Evolutionary conservation across 2,329 filamentous ascomycete genomes (phyloP), one percentile per base, ranked within the genome.

Genomic region (Fusarium sp.): DNA sequence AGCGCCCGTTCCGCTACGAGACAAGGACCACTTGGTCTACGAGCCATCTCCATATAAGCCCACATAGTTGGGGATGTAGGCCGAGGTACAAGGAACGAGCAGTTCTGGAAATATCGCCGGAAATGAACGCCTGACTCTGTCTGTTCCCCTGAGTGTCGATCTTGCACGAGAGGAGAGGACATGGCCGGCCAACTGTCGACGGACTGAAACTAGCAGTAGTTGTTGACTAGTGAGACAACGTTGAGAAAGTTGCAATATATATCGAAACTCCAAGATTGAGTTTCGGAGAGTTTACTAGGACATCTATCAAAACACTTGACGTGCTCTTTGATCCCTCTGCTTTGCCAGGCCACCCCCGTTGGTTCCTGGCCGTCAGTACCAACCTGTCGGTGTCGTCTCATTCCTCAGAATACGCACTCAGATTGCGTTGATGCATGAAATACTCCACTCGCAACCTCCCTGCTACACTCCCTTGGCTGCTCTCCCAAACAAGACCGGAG

Each of bases 241-340:
- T 32, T 31, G 11, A 29, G 27, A 29, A 9, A 25, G 23, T 8
- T 25, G 3, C 27, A 29, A 29, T 29, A 10, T 29, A 29, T 10
- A 29, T 29, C 11, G 11, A 29, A 13, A 29, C 7, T 29, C 27
- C 13, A 23, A 3, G 14, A 49, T 58, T 59, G 56, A 59, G 54
- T 59, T 58, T 55, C 53, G 60, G 59, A 27, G 33, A 36, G 36
- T 56, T 48, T 23, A 21, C 52, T 14, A 58, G 57, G 45, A 35
- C 31, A 32, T 10, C 33, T 10, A 10, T 37, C 51, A 6, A 49
- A 59, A 48, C 57, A 39, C 6, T 25, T 53, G 44, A 49, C 48
- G 44, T 58, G 55, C 52, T 64, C 39, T 33, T 21, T 38, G 39
- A 44, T 15, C 33, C 36, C 31, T 17, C 31, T 42, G 32, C 38